Evolutionary conservation across 352 stramenopile species (phyloP), one percentile per base, ranked within the genome.

Genomic region (Pythium brassicae): DNA sequence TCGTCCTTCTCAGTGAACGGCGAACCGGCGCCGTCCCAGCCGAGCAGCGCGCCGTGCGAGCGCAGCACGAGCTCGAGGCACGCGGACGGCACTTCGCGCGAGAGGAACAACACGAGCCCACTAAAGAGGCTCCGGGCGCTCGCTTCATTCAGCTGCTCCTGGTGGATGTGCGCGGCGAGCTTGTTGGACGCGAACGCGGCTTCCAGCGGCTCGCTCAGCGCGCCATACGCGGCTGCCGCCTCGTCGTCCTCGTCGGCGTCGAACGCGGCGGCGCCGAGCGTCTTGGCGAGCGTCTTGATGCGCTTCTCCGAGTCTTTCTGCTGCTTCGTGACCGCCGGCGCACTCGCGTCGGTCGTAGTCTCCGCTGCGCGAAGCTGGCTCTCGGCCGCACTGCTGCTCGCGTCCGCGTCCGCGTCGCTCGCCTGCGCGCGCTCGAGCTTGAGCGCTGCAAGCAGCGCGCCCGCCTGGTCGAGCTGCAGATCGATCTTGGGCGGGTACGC

Each of bases 1-100:
- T 87, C 57, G 70, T 97, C 97, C 55, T 92, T 88, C 50, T 90
- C 85, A 6, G 60, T 63, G 64, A 98, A 97, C 20, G 95, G 94
- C 61, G 94, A 98, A 14, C 92, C 83, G 14, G 70, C 68, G 15
- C 95, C 96, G 46, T 99, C 94, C 96, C 96, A 99, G 35, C 95
- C 97, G 22, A 99, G 86, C 55, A 89, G 80, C 1, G 89, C 97
- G 40, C 96, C 97, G 68, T 98, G 98, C 4, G 90, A 89, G 20
- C 88, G 68, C 50, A 98, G 89, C 34, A 99, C 89, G 43, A 99
- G 85, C 77, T 99, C 96, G 12, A 99, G 68, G 50, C 94, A 97
- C 40, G 87, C 91, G 10, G 74, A 65, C 19, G 97, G 96, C 44
- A 99, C 94, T 69, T 99, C 97, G 52, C 94, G 91, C n/a, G 82